Evolutionary conservation across 1,284 basidiomycete genomes (phyloP), one percentile per base, ranked within the genome.

Genomic region (Porogramme epimiltina): DNA sequence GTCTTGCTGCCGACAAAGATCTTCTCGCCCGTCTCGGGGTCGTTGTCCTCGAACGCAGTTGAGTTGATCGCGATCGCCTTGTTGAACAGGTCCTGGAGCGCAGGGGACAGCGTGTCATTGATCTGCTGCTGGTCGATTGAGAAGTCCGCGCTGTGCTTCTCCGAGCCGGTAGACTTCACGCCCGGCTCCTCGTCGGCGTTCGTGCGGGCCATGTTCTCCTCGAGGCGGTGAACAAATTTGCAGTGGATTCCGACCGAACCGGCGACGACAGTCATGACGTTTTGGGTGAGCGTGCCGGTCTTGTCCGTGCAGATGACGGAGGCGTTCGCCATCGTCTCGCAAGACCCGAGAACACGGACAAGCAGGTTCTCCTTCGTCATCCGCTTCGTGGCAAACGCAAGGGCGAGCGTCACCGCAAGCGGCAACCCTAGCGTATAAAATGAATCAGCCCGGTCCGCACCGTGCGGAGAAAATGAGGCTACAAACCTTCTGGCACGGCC

Each of bases 321-420:
- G 13, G 95, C 92, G 67, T 98, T 98, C 28, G 92, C 96, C 95
- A 98, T 99, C 6, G 93, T 98, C 77, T 98, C 96, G 72, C 96
- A 99, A 23, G 93, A 94, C 13, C 93, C 91, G 31, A 99, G 83
- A 2, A 98, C 89, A 58, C 96, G 93, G 18, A 99, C 96, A 42
- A 99, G 85, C 0, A 99, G 77, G 55, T 96, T 96, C 70, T 95
- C 91, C 66, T 88, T 83, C 18, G 95, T 93, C 96, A 99, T 99
- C 24, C 95, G 87, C 67, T 93, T 95, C 42, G 96, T 99, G 0
- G 96, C 96, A 66, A 98, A 98, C 0, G 96, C 93, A 22, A 99
- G 79, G 0, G 97, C 96, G 39, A 99, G 83, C 0, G 95, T 98
- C 51, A 98, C 95, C 42, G 97, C 97, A 45, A 99, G 81, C 13